phyloP scores from a whole-genome alignment of 805 yeast species.

The Candida glaebosa region DNA sequence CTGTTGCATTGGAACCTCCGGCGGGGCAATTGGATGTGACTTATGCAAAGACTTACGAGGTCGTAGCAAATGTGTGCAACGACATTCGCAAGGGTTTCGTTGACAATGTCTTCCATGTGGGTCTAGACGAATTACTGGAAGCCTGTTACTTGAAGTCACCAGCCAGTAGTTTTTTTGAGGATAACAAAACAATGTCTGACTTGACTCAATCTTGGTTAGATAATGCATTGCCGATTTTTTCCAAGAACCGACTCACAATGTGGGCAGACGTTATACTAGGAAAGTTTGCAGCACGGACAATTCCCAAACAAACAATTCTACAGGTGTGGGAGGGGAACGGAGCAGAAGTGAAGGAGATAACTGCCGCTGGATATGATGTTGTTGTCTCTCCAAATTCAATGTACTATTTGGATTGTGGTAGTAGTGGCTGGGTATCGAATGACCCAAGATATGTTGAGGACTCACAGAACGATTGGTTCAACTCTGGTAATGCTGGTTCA shows the following conservation, averaged over 20 bases:
- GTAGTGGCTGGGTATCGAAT: conserved; percentile 34
- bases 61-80: conserved; percentile 28
- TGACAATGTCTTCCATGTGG: conserved; percentile 41
- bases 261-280: conserved; percentile 37
- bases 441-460: conserved; percentile 29
- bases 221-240: conserved; percentile 29
- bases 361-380: conserved; percentile 34
- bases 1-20: conserved; percentile 35
- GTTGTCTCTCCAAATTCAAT: conserved; percentile 30
- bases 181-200: conserved; percentile 21
- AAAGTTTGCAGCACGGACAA: conserved; percentile 18
- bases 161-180: not conserved
- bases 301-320: conserved; percentile 30
- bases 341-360: conserved; percentile 22
- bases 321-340: conserved; percentile 31
- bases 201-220: conserved; percentile 34
- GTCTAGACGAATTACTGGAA: conserved; percentile 35
- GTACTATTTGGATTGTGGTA: conserved; percentile 41
- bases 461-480: conserved; percentile 20
- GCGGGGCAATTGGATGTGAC: conserved; percentile 40
- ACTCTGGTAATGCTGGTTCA: conserved; percentile 30
- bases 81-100: conserved; percentile 29
- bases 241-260: conserved; percentile 27
- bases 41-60: conserved; percentile 27
- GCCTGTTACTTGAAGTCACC: conserved; percentile 17